These are phyloP conservation scores for Danielozyma ontarioensis DNA, from an alignment of 805 yeast species.

Conservation along the genomic window DNA sequence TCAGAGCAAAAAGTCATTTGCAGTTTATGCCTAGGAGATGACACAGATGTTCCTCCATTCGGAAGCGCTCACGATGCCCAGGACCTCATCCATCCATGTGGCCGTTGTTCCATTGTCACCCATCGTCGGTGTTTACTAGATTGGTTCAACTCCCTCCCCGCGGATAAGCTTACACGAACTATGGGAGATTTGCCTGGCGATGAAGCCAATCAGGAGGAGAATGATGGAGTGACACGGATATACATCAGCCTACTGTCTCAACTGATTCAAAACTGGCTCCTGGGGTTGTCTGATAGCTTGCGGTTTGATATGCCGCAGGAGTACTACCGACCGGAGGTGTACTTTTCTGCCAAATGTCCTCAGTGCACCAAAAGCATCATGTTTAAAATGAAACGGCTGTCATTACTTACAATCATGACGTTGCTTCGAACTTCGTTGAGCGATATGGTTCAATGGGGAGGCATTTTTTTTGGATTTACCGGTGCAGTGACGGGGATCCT, in stretches of 20 bases:
- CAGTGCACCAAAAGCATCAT: conserved; percentile 34
- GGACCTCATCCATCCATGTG: conserved; percentile 33
- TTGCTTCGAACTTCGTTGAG: conserved; percentile 12
- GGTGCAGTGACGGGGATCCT: conserved; percentile 37
- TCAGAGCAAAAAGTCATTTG: too few relatives aligned
- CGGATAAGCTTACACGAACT: conserved; percentile 17
- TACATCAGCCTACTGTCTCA: neutral
- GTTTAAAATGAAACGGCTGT: conserved; percentile 27
- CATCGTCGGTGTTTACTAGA: conserved; percentile 37
- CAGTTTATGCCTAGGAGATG: conserved; percentile 37
- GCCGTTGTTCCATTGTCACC: conserved; percentile 30
- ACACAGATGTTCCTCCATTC: conserved; percentile 35
- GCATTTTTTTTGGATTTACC: conserved; percentile 28
- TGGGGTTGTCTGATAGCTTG: neutral
- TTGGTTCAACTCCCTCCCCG: conserved; percentile 35
- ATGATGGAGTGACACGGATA: neutral
- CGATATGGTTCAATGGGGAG: conserved; percentile 23
- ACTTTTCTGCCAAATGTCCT: conserved; percentile 31
- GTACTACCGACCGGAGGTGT: conserved; percentile 2
- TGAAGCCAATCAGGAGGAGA: neutral
- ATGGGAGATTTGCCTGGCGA: neutral
- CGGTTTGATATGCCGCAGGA: too few relatives aligned
- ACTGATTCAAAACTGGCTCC: neutral
- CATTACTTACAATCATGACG: conserved; percentile 16
- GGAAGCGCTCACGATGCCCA: conserved; percentile 29